Percentiles rank a stretch among this genome's conserved stretches.
These are phyloP conservation scores for Cryptococcus depauperatus DNA, from an alignment of 1,284 basidiomycete genomes.

Conservation along the genomic window DNA sequence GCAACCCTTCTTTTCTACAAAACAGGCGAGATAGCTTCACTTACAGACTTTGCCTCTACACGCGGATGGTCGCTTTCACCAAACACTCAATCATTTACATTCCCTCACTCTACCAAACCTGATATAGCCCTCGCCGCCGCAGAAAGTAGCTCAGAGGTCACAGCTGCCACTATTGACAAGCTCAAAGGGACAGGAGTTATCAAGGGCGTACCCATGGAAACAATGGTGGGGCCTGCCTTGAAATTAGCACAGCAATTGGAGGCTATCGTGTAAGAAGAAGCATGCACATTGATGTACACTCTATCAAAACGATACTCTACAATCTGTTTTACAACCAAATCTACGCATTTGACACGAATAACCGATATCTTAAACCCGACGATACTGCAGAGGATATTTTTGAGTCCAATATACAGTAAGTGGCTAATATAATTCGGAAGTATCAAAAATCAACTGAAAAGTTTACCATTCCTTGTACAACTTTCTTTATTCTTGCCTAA, in stretches of 20 bases:
- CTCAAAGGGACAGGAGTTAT: conserved; percentile 27
- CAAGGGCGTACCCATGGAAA: conserved; percentile 34
- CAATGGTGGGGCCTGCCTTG: conserved; percentile 41
- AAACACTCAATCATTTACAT: conserved; percentile 35
- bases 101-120: conserved; percentile 23
- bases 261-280: conserved; percentile 40
- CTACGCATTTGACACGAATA: too few species aligned
- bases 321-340: too few species aligned
- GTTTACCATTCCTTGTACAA: too few species aligned
- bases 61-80: conserved; percentile 42
- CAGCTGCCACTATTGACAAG: conserved; percentile 11
- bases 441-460: too few species aligned
- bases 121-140: conserved; percentile 21
- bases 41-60: conserved; percentile 36
- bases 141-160: conserved; percentile 8
- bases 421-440: too few species aligned
- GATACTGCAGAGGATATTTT: too few species aligned
- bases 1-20: conserved; percentile 43
- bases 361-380: too few species aligned
- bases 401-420: too few species aligned
- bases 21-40: conserved; percentile 31
- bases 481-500: too few species aligned
- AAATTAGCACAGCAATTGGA: conserved; percentile 43
- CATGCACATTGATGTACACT: too few species aligned
- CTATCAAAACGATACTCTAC: too few species aligned